Evolutionary conservation across 345 rosid species (phyloP).

Genomic region (Litchi chinensis): DNA sequence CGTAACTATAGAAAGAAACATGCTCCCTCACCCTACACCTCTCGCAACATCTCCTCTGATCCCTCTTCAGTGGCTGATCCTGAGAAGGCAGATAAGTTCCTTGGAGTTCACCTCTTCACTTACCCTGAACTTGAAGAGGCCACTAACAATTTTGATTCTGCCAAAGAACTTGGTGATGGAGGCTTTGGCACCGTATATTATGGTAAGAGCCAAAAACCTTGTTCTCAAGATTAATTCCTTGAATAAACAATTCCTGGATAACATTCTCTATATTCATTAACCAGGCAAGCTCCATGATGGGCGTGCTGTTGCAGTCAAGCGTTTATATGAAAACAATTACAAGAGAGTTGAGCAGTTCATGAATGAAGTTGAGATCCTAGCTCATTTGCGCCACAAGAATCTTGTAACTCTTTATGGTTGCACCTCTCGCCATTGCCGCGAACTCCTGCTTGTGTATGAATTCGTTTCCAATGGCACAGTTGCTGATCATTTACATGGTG

Average conservation of each 20-base stretch:
- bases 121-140: constrained; percentile 72
- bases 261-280: neutral
- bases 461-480: constrained; percentile 84
- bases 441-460: constrained; percentile 82
- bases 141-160: constrained; percentile 66
- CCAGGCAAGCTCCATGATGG: constrained; percentile 79
- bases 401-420: constrained; percentile 84
- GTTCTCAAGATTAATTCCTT: neutral
- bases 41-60: constrained; percentile 43
- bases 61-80: constrained; percentile 43
- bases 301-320: constrained; percentile 79
- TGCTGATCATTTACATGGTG: constrained; percentile 83
- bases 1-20: constrained; percentile 35
- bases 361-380: constrained; percentile 79
- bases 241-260: neutral
- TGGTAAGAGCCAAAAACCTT: constrained; percentile 42
- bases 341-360: constrained; percentile 78
- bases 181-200: constrained; percentile 88
- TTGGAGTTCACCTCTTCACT: constrained; percentile 59
- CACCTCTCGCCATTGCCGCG: constrained; percentile 78
- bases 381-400: constrained; percentile 64
- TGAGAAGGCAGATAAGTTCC: constrained; percentile 44
- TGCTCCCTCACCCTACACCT: constrained; percentile 31
- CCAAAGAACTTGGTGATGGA: constrained; percentile 85
- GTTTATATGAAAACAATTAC: constrained; percentile 74